A percentile compares a stretch with the other conserved stretches of the same genome.
Evolutionary conservation across 306 rosid genomes (phyloP).

Genomic region (Clitoria ternatea): DNA sequence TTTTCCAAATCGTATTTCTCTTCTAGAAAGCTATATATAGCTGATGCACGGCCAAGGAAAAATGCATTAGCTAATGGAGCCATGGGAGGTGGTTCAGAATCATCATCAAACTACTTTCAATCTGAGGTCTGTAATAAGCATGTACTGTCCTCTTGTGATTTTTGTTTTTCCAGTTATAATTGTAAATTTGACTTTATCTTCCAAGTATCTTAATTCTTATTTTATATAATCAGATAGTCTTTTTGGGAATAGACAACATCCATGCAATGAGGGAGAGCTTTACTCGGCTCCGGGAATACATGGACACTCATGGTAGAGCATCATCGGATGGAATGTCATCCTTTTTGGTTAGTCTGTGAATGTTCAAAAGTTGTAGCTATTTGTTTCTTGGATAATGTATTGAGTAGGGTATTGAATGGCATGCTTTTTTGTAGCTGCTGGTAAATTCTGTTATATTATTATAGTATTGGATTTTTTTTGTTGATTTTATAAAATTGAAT

Average conservation of each 20-base stretch:
- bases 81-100: constrained; percentile 99
- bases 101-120: constrained; percentile 88
- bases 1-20: constrained; percentile 11
- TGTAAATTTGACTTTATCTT: constrained; percentile 11
- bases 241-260: constrained; percentile 97
- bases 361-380: constrained; percentile 13
- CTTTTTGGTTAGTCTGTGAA: constrained; percentile 70
- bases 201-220: not conserved
- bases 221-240: constrained; percentile 58
- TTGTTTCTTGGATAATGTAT: constrained; percentile 13
- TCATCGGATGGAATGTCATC: constrained; percentile 99
- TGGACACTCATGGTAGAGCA: constrained; percentile 79
- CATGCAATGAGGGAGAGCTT: constrained; percentile 98
- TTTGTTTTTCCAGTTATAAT: not conserved
- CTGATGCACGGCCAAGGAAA: constrained; percentile 95
- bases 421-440: constrained; percentile 14
- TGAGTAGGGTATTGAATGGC: constrained; percentile 12
- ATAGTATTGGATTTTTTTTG: not conserved
- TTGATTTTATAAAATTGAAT: constrained; percentile 10
- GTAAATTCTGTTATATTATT: not conserved
- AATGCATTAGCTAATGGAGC: constrained; percentile 98
- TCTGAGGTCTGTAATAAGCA: constrained; percentile 64
- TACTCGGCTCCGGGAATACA: constrained; percentile 83
- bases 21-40: constrained; percentile 85
- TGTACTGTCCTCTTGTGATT: constrained; percentile 23